Conservation (phyloP, 352 stramenopile genomes). For the Globisporangium lucens region DNA sequence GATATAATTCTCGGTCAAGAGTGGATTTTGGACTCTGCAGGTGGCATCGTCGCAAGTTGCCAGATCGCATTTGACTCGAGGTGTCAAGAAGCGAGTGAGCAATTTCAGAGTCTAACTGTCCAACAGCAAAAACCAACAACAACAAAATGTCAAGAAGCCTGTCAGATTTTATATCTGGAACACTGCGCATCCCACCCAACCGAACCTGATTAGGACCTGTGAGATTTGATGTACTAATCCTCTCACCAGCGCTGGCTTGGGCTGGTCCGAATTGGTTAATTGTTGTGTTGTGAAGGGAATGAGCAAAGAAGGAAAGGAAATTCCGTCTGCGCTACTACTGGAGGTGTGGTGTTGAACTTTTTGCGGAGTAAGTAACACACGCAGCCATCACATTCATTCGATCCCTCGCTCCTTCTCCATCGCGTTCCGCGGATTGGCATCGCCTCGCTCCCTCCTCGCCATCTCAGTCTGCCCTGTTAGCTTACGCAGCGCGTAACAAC, state of each 20-base stretch:
- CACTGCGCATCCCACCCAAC: not conserved
- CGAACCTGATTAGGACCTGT: not conserved
- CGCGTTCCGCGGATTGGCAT: not conserved
- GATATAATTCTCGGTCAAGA: not conserved
- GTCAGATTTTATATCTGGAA: not conserved
- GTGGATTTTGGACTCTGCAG: not conserved
- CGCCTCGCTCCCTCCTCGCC: not conserved
- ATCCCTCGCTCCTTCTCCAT: not conserved
- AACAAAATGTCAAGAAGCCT: not conserved
- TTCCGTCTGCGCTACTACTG: not conserved
- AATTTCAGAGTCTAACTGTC: conserved; percentile 2
- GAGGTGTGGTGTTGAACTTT: not conserved
- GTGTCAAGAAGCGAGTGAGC: not conserved
- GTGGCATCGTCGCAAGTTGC: not conserved
- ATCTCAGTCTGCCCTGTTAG: not conserved
- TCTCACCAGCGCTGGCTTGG: not conserved
- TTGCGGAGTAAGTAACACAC: not conserved
- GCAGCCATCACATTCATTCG: not conserved
- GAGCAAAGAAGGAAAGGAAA: not conserved
- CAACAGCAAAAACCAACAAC: not conserved
- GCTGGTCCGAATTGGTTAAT: not conserved
- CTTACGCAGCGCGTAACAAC: not conserved
- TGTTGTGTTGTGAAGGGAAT: not conserved
- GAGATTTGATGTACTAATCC: not conserved
- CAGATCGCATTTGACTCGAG: not conserved